Percentiles rank a stretch among this genome's conserved stretches.
Evolutionary conservation across 2,329 filamentous ascomycete species (phyloP).

Genomic region (Curvularia eragrostidis): DNA sequence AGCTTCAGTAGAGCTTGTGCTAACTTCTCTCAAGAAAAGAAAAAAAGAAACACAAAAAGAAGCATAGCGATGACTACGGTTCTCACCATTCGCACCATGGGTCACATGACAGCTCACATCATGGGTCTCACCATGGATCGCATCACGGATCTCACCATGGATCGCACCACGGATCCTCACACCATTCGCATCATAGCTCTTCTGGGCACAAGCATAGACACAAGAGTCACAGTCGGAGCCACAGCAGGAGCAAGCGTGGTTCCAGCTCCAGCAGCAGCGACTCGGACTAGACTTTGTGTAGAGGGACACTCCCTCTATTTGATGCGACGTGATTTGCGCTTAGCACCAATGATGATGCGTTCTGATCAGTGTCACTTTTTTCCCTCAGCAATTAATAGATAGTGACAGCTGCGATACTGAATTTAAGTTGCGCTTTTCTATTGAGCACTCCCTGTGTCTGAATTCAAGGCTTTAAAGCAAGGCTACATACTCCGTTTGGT

Average conservation of each 20-base stretch:
- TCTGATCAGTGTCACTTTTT: background rate
- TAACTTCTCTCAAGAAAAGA: slow-evolving; percentile 29
- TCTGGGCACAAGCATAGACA: slow-evolving; percentile 24
- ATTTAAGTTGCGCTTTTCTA: too few relatives aligned
- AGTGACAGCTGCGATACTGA: background rate
- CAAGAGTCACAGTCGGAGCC: slow-evolving; percentile 43
- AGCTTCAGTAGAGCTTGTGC: background rate
- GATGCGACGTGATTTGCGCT: background rate
- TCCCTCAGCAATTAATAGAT: background rate
- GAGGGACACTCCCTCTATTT: background rate
- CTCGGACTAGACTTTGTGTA: slow-evolving; percentile 37
- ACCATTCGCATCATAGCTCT: slow-evolving; percentile 13
- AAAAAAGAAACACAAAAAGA: slow-evolving; percentile 44
- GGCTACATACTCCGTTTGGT: too few relatives aligned
- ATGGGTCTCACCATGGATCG: slow-evolving; percentile 38
- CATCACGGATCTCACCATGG: slow-evolving; percentile 40
- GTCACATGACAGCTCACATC: slow-evolving; percentile 33
- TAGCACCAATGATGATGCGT: background rate
- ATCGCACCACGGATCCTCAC: slow-evolving; percentile 34
- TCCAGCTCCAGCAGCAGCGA: slow-evolving; percentile 44
- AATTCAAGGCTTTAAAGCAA: background rate
- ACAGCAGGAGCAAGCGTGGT: slow-evolving; percentile 41
- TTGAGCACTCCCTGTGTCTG: background rate
- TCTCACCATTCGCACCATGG: slow-evolving; percentile 29
- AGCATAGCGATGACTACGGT: slow-evolving; percentile 47